A percentile compares a stretch with the other conserved stretches of the same genome.
Conservation (phyloP, 139 green algal species). For the Tetradesmus lagerheimii region DNA sequence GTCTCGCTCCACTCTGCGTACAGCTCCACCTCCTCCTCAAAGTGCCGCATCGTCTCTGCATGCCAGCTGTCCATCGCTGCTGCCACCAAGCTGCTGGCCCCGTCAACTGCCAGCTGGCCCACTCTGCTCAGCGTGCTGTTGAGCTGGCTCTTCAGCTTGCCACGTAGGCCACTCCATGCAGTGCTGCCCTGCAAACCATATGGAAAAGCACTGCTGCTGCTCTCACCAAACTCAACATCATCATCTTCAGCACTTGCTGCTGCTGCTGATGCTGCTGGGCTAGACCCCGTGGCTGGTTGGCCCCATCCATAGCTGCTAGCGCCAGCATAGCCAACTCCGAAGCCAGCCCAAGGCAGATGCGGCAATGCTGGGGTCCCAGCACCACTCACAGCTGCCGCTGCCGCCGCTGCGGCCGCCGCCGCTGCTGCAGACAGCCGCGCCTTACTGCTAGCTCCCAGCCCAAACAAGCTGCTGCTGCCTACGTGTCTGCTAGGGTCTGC, state of each 20-base stretch:
- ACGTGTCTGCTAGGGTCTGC: background rate
- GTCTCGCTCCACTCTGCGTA: background rate
- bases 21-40: conserved; percentile 27
- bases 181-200: background rate
- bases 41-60: background rate
- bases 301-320: background rate
- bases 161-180: background rate
- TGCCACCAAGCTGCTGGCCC: conserved; percentile 30
- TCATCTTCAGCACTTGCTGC: background rate
- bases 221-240: background rate
- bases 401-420: background rate
- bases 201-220: background rate
- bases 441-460: background rate
- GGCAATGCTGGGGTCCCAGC: background rate
- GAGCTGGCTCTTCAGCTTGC: background rate
- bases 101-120: conserved; percentile 24
- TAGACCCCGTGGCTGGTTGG: background rate
- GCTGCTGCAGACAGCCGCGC: background rate
- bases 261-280: background rate
- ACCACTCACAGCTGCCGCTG: background rate
- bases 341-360: background rate
- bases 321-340: background rate
- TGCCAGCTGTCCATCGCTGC: conserved; percentile 43
- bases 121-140: conserved; percentile 23
- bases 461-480: background rate